Conservation (phyloP, 768 basidiomycete genomes). For the Psilocybe subaeruginosa region DNA sequence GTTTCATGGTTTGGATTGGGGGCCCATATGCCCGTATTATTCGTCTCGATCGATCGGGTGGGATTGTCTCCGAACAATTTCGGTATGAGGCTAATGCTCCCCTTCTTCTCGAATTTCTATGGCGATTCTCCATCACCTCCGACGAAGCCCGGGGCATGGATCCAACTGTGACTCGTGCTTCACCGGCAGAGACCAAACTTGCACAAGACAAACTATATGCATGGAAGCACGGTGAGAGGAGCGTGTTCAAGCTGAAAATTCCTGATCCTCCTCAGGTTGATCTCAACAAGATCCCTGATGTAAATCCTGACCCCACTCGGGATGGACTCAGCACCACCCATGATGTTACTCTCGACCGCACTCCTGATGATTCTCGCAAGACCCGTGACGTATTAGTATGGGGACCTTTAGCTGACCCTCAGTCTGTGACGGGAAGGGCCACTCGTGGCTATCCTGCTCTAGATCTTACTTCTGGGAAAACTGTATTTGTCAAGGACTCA, state of each 20-base stretch:
- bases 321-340: no score
- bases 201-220: constrained; percentile 9
- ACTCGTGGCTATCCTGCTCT: constrained; percentile 26
- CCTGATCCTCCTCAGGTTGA: constrained; percentile 10
- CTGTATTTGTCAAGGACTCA: constrained; percentile 32
- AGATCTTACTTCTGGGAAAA: constrained; percentile 8
- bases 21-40: constrained; percentile 30
- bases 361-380: no score
- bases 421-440: constrained; percentile 22
- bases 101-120: constrained; percentile 30
- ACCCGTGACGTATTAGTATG: constrained; percentile 19
- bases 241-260: not conserved
- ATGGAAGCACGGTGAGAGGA: not conserved
- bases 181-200: constrained; percentile 4
- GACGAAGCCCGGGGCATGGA: constrained; percentile 28
- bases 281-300: not conserved
- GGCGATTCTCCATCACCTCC: constrained; percentile 24
- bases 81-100: constrained; percentile 19
- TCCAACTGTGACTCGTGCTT: constrained; percentile 22
- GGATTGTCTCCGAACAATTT: constrained; percentile 31
- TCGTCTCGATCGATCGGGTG: constrained; percentile 34
- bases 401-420: constrained; percentile 12
- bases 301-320: no score
- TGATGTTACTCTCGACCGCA: no score
- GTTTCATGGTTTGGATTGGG: constrained; percentile 29